Conservation (phyloP, 2,329 filamentous ascomycete species). For the Beauveria sp. region DNA sequence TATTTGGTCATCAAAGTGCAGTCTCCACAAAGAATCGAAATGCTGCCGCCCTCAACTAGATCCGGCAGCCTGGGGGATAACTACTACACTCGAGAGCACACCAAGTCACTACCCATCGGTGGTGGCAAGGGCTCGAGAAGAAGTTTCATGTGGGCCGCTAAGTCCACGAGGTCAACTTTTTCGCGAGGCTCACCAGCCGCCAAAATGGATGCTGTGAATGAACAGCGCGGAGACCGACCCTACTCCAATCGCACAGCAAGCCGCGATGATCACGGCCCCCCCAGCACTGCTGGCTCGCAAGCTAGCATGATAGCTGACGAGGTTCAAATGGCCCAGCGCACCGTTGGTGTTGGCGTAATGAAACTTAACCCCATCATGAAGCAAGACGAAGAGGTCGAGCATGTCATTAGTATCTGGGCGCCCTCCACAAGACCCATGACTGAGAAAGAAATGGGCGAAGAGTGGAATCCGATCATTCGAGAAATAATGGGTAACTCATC, state of each 20-base stretch:
- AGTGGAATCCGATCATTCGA: conserved; percentile 66
- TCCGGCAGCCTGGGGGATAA: conserved; percentile 39
- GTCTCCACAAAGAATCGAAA: conserved; percentile 43
- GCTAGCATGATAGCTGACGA: conserved; percentile 17
- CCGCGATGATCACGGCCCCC: conserved; percentile 33
- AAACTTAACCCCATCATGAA: conserved; percentile 70
- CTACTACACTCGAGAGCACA: conserved; percentile 34
- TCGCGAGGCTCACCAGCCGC: conserved; percentile 40
- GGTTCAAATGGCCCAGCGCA: conserved; percentile 38
- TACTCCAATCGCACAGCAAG: conserved; percentile 31
- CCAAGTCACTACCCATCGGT: conserved; percentile 41
- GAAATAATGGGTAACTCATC: conserved; percentile 66
- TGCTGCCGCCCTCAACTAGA: conserved; percentile 41
- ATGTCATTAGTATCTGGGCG: conserved; percentile 71
- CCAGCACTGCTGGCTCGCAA: conserved; percentile 50
- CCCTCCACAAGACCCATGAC: conserved; percentile 46
- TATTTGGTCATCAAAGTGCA: conserved; percentile 80
- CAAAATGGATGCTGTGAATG: conserved; percentile 51
- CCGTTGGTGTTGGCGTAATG: conserved; percentile 69
- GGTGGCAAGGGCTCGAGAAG: conserved; percentile 50
- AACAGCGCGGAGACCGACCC: conserved; percentile 37
- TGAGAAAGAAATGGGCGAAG: conserved; percentile 49
- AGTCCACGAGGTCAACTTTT: conserved; percentile 45
- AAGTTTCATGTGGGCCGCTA: conserved; percentile 64
- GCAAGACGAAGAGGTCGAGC: conserved; percentile 63